Conservation (phyloP, 441 rosid species). For the Bocquillonia castaneifolia region DNA sequence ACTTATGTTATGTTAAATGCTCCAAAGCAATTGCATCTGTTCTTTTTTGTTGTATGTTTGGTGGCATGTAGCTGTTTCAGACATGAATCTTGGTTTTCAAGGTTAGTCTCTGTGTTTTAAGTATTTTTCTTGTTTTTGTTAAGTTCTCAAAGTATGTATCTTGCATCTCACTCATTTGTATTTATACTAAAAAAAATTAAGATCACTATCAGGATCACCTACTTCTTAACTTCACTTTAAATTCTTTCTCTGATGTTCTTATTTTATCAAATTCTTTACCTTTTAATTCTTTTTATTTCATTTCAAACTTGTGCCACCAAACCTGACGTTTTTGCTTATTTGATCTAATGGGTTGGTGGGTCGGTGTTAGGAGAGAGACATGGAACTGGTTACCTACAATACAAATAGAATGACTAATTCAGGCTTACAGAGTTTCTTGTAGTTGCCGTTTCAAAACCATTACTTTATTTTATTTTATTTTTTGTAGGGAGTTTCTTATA, state of each 20-base stretch:
- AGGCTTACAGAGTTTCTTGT: conserved; percentile 13
- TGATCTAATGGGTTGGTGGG: conserved; percentile 33
- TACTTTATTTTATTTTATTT: too few relatives aligned
- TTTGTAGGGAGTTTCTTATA: conserved; percentile 5
- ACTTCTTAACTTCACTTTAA: conserved; percentile 52
- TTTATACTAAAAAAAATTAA: conserved; percentile 5
- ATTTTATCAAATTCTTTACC: conserved; percentile 18
- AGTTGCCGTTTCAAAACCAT: background rate
- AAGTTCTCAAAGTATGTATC: conserved; percentile 30
- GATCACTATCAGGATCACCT: conserved; percentile 37
- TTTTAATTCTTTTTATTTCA: conserved; percentile 22
- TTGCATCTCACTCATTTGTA: conserved; percentile 51
- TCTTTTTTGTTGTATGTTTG: conserved; percentile 34
- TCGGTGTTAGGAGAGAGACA: conserved; percentile 28
- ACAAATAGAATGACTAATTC: conserved; percentile 2
- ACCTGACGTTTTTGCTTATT: conserved; percentile 24
- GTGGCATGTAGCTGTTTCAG: conserved; percentile 42
- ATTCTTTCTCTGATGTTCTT: conserved; percentile 37
- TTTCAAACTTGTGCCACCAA: conserved; percentile 29
- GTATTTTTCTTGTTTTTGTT: conserved; percentile 16
- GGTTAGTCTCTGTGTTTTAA: conserved; percentile 25
- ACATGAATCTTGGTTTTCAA: conserved; percentile 35
- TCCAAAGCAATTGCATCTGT: conserved; percentile 16
- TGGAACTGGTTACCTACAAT: conserved; percentile 7
- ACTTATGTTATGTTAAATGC: background rate